Percentiles rank a stretch among this genome's conserved stretches.
Evolutionary conservation across 1,284 basidiomycete genomes (phyloP).

Genomic region (Afroboletus lepidellus): DNA sequence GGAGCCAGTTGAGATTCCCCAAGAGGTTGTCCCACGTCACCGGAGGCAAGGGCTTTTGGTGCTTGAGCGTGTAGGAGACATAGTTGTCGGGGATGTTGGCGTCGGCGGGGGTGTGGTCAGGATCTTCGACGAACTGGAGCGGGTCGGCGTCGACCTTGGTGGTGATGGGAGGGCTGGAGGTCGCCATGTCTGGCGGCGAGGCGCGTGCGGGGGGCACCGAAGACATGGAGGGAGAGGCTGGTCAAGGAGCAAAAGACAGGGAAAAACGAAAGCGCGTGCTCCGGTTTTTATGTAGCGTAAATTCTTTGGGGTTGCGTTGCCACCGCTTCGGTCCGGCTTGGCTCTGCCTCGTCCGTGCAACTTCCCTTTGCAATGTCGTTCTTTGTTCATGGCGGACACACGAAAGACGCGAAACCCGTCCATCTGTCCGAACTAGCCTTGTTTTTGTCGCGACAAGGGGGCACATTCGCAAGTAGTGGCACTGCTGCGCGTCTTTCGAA

Average conservation of each 20-base stretch:
- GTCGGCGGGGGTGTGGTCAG: slow-evolving; percentile 52
- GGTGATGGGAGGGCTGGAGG: slow-evolving; percentile 28
- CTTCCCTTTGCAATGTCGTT: background rate
- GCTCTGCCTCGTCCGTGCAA: background rate
- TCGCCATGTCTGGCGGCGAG: slow-evolving; percentile 26
- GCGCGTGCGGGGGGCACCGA: slow-evolving; percentile 24
- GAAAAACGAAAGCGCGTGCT: background rate
- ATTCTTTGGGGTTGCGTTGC: slow-evolving; percentile 41
- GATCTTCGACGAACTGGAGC: slow-evolving; percentile 29
- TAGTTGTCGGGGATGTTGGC: slow-evolving; percentile 85
- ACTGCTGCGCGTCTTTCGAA: slow-evolving; percentile 6
- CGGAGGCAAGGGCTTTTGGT: slow-evolving; percentile 74
- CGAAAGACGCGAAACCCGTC: background rate
- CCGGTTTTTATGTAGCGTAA: slow-evolving; percentile 29
- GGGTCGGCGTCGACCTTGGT: slow-evolving; percentile 11
- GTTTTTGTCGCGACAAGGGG: no score
- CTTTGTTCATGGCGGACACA: background rate
- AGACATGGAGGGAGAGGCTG: slow-evolving; percentile 24
- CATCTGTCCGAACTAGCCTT: background rate
- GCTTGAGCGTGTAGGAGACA: slow-evolving; percentile 80
- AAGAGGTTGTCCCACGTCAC: slow-evolving; percentile 67
- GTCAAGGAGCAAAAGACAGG: slow-evolving; percentile 23
- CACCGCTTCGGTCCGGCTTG: slow-evolving; percentile 15
- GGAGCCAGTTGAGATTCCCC: slow-evolving; percentile 75
- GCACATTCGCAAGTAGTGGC: no score